Percentiles rank a stretch among this genome's conserved stretches.
Evolutionary conservation across 805 yeast genomes (phyloP).

Genomic region (Brettanomyces naardenensis): DNA sequence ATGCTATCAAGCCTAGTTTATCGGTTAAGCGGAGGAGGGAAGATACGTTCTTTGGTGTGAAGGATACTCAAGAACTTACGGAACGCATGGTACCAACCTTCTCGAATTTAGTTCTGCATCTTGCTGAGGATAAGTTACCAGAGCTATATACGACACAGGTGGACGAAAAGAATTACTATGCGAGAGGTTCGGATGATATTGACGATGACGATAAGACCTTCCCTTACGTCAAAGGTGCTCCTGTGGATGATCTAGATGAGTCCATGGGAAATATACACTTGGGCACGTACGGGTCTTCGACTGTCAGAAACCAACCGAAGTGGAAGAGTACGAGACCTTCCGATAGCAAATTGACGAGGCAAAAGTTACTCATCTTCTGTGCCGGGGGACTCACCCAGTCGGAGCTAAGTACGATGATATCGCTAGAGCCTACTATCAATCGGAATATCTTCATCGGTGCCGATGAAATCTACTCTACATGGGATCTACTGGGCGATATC

Average conservation of each 20-base stretch:
- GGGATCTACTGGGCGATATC: slow-evolving; percentile 27
- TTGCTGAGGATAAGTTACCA: slow-evolving; percentile 21
- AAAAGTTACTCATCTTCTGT: slow-evolving; percentile 68
- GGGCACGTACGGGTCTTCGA: not conserved
- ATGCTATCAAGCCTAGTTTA: slow-evolving; percentile 29
- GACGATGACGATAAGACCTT: slow-evolving; percentile 43
- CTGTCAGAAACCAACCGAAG: slow-evolving; percentile 22
- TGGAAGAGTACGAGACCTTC: slow-evolving; percentile 22
- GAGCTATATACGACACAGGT: slow-evolving; percentile 17
- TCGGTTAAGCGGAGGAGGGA: slow-evolving; percentile 38
- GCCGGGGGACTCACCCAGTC: slow-evolving; percentile 88
- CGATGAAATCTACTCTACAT: slow-evolving; percentile 52
- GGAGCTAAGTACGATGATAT: slow-evolving; percentile 71
- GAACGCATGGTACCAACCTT: slow-evolving; percentile 21
- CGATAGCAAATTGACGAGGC: slow-evolving; percentile 31
- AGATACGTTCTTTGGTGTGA: slow-evolving; percentile 46
- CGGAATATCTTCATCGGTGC: slow-evolving; percentile 79
- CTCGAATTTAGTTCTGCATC: slow-evolving; percentile 19
- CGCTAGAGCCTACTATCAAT: slow-evolving; percentile 50
- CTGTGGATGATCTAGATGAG: slow-evolving; percentile 17
- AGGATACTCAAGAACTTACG: slow-evolving; percentile 17
- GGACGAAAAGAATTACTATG: slow-evolving; percentile 7
- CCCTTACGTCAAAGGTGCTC: slow-evolving; percentile 34
- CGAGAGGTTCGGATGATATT: slow-evolving; percentile 4
- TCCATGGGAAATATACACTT: not conserved